Percentiles rank a stretch among this genome's conserved stretches.
phyloP scores from a whole-genome alignment of 495 filamentous ascomycete genomes.

The Hypoxylon trugodes region DNA sequence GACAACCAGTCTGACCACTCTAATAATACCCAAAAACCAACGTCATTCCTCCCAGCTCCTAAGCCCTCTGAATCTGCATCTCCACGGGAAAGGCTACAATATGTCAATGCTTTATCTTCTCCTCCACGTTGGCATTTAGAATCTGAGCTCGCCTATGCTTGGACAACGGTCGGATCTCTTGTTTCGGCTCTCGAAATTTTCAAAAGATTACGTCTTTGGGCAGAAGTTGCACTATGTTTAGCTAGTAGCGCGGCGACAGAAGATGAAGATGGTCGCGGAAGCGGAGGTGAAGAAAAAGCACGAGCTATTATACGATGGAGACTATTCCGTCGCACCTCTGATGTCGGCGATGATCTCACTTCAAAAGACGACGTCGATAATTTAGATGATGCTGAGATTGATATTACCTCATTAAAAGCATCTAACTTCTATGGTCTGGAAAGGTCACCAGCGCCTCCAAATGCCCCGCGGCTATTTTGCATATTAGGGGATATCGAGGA shows the following conservation, averaged over 20 bases:
- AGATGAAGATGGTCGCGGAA: constrained; percentile 64
- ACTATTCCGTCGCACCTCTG: constrained; percentile 68
- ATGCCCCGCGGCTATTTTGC: constrained; percentile 90
- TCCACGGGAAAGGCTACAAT: constrained; percentile 75
- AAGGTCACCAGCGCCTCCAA: constrained; percentile 72
- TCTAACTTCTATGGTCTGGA: constrained; percentile 65
- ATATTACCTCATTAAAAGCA: constrained; percentile 59
- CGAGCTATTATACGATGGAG: constrained; percentile 75
- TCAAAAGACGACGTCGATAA: constrained; percentile 35
- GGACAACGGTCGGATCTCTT: constrained; percentile 86
- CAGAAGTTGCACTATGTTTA: constrained; percentile 91
- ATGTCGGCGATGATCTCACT: constrained; percentile 27
- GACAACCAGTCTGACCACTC: constrained; percentile 24
- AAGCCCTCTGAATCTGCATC: constrained; percentile 81
- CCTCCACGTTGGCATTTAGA: constrained; percentile 94
- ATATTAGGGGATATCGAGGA: constrained; percentile 92
- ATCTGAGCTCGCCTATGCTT: constrained; percentile 88
- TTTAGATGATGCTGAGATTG: constrained; percentile 63
- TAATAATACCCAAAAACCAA: constrained; percentile 49
- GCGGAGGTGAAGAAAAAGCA: constrained; percentile 77
- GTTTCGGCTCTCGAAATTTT: constrained; percentile 95
- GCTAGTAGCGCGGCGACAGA: constrained; percentile 66
- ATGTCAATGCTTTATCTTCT: constrained; percentile 82
- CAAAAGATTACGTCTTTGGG: constrained; percentile 92
- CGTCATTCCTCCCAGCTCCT: constrained; percentile 84